Conservation (phyloP, 371 early-diverging fungal genomes). For the Mucor irregularis region DNA sequence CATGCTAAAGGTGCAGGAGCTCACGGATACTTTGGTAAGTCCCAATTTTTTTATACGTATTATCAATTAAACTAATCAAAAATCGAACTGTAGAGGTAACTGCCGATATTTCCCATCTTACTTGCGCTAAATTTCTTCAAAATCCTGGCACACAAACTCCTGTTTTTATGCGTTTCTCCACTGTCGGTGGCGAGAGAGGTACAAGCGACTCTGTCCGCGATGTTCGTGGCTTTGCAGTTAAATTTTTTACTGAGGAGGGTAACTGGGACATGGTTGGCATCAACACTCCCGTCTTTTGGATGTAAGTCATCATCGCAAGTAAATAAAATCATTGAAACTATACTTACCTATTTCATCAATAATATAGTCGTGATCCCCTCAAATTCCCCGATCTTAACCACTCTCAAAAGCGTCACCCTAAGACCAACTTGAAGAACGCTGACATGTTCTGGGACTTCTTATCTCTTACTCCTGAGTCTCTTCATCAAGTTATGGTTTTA, state of each 20-base stretch:
- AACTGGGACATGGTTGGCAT: slow-evolving; percentile 55
- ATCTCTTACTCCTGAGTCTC: slow-evolving; percentile 41
- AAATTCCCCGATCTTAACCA: slow-evolving; percentile 55
- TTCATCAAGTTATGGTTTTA: slow-evolving; percentile 48
- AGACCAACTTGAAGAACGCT: slow-evolving; percentile 49
- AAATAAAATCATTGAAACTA: no score
- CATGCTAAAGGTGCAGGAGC: slow-evolving; percentile 59
- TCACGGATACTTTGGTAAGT: slow-evolving; percentile 60
- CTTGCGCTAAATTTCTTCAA: slow-evolving; percentile 44
- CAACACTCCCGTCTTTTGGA: no score
- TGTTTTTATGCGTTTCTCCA: slow-evolving; percentile 58
- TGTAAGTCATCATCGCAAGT: no score
- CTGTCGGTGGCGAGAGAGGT: slow-evolving; percentile 52
- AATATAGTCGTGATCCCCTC: slow-evolving; percentile 51
- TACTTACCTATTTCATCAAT: no score
- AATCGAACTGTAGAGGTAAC: no score
- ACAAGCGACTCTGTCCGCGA: slow-evolving; percentile 58
- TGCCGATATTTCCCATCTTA: slow-evolving; percentile 38
- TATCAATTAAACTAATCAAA: no score
- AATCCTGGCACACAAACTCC: slow-evolving; percentile 49
- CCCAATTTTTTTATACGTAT: no score
- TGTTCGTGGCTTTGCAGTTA: slow-evolving; percentile 59
- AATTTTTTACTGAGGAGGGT: slow-evolving; percentile 66
- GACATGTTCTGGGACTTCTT: slow-evolving; percentile 56
- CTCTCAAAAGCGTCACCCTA: slow-evolving; percentile 50